Percentiles rank a stretch among this genome's conserved stretches.
Evolutionary conservation across 2,329 filamentous ascomycete genomes (phyloP).

Genomic region (Emmonsiellopsis sp.): DNA sequence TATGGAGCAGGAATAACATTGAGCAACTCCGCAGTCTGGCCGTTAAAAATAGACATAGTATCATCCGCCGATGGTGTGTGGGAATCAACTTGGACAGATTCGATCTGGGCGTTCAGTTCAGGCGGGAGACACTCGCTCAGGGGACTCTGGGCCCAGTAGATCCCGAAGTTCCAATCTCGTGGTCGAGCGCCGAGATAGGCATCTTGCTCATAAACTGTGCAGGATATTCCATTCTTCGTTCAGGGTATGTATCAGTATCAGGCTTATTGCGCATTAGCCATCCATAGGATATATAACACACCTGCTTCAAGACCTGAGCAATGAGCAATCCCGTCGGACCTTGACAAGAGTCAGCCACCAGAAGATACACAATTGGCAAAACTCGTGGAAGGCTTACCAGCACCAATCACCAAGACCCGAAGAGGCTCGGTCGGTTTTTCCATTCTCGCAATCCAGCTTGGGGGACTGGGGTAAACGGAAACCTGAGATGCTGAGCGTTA

Average conservation of each 20-base stretch:
- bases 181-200: constrained; percentile 15
- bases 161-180: constrained; percentile 25
- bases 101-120: constrained; percentile 15
- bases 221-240: constrained; percentile 14
- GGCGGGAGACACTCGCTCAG: constrained; percentile 20
- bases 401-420: constrained; percentile 7
- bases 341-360: not conserved
- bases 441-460: too few relatives aligned
- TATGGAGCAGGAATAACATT: constrained; percentile 18
- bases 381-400: not conserved
- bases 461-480: too few relatives aligned
- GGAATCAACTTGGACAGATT: constrained; percentile 18
- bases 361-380: not conserved
- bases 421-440: too few relatives aligned
- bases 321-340: constrained; percentile 9
- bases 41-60: constrained; percentile 18
- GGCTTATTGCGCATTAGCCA: not conserved
- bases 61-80: constrained; percentile 14
- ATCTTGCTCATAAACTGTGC: constrained; percentile 24
- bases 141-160: constrained; percentile 24
- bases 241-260: too few relatives aligned
- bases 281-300: not conserved
- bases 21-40: constrained; percentile 17
- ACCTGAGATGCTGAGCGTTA: too few relatives aligned
- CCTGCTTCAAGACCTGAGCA: constrained; percentile 9